A percentile compares a stretch with the other conserved stretches of the same genome.
Conservation (phyloP, 768 basidiomycete species). For the Lyophyllum semitale region DNA sequence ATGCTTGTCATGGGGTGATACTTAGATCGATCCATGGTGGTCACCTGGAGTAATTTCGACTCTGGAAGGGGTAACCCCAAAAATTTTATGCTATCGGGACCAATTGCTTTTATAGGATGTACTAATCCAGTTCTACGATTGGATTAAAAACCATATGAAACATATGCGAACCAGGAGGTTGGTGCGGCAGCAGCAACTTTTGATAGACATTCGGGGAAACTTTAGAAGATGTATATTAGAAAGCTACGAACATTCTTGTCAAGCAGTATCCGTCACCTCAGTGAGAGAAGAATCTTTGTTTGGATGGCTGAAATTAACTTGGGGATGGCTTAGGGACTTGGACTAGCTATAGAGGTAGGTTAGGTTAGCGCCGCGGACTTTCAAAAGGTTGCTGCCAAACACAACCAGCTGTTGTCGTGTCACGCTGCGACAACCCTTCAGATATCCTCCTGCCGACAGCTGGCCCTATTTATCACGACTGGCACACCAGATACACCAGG, state of each 20-base stretch:
- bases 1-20: no score
- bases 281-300: no score
- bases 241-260: no score
- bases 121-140: background rate
- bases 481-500: background rate
- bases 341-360: no score
- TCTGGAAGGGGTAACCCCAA: background rate
- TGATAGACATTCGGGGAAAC: no score
- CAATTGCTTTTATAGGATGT: background rate
- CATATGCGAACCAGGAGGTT: background rate
- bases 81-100: background rate
- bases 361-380: background rate
- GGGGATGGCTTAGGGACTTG: no score
- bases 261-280: no score
- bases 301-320: no score
- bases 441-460: background rate
- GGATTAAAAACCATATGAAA: background rate
- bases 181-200: background rate
- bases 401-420: constrained; percentile 4
- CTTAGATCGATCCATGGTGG: background rate
- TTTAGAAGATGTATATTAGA: no score
- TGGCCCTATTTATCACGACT: background rate
- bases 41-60: background rate
- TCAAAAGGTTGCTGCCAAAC: background rate
- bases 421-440: background rate